These are phyloP conservation scores for Aureobasidium sp. DNA, from an alignment of 2,329 filamentous ascomycete species.

Conservation along the genomic window DNA sequence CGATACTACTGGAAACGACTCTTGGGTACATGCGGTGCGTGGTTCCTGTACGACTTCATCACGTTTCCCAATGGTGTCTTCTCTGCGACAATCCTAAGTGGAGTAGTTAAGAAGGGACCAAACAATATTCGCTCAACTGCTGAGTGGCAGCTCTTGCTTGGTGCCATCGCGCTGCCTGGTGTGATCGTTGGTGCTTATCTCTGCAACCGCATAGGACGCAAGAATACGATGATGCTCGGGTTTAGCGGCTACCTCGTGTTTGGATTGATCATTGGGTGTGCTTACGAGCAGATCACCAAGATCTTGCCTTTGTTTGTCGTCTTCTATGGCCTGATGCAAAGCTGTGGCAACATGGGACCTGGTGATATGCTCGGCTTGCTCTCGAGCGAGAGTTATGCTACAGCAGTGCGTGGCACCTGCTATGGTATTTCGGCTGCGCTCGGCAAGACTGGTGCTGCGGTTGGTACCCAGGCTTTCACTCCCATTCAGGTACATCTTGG, in stretches of 20 bases:
- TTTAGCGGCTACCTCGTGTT: constrained; percentile 43
- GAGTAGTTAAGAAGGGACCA: constrained; percentile 13
- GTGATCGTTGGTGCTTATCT: constrained; percentile 43
- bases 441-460: constrained; percentile 44
- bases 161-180: constrained; percentile 39
- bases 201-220: constrained; percentile 41
- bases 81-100: constrained; percentile 36
- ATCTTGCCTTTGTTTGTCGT: constrained; percentile 44
- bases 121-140: background rate
- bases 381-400: constrained; percentile 45
- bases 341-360: constrained; percentile 42
- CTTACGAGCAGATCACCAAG: constrained; percentile 41
- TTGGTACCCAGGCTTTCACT: constrained; percentile 41
- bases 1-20: constrained; percentile 49
- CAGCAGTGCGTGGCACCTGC: constrained; percentile 43
- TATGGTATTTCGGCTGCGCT: constrained; percentile 45
- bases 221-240: constrained; percentile 44
- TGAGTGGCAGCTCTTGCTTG: constrained; percentile 41
- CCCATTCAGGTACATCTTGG: constrained; percentile 40
- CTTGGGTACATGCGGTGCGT: constrained; percentile 46
- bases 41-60: constrained; percentile 47
- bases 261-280: constrained; percentile 44
- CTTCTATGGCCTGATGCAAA: constrained; percentile 46
- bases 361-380: constrained; percentile 45
- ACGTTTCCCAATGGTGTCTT: constrained; percentile 44